Base-by-base conservation (phyloP, 495 filamentous ascomycete species). In the Pyrenula massariospora region DNA sequence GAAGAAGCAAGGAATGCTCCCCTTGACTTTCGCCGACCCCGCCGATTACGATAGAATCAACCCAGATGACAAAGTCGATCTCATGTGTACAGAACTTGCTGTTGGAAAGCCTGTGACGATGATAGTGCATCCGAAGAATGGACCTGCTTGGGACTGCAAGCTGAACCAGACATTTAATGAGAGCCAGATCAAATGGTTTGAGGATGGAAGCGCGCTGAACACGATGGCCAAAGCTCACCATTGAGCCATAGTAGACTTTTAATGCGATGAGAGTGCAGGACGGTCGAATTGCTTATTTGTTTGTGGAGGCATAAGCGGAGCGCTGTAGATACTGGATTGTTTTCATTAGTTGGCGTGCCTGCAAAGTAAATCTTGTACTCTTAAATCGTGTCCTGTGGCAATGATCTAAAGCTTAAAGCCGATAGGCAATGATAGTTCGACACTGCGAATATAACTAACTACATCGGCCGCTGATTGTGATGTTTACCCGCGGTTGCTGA, bases 1-100 rank as follows among this genome's bases (percentile, higher is more conserved):
- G 77, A 98, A 98, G 89, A 98, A 98, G 85, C 93, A 98, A 82
- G 93, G 93, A 77, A 93, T 98, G 90, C 88, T 98, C 76, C 93
- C 93, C 65, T 80, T 98, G 53, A 96, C 91, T 62, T 98, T 98
- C 76, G 69, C 82, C 54, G 84, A 96, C 67, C 93, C 94, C 23
- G 94, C 84, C 68, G 93, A 98, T 73, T 98, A 98, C 73, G 93
- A 98, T 71, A 93, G 87, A 79, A 95, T 98, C 75, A 79, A 87
- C 67, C 88, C 90, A 60, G 84, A 91, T 24, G 94, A 96, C 81
- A 91, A 85, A 74, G 83, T 96, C 62, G 88, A 95, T 68, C 76
- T 98, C 22, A 69, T 90, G 68, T 89, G 84, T 83, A 96, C 94
- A 20, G 80, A 97, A 75, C 76, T 98, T 36, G 89, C 80, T 53